Conservation (phyloP, 805 yeast genomes). For the Pichia sporocuriosa region DNA sequence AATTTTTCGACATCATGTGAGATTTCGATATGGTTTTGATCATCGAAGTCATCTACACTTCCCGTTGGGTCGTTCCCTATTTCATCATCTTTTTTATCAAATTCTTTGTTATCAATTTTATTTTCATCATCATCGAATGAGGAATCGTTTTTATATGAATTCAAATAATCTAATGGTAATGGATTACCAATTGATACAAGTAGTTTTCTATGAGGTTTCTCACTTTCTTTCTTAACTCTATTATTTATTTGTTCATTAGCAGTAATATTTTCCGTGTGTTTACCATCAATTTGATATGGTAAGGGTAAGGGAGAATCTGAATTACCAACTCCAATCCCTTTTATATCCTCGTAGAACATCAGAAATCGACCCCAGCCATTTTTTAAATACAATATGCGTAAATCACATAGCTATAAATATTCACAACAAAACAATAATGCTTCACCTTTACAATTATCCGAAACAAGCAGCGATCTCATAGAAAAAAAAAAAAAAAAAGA, state of each 20-base stretch:
- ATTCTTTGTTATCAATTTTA: too few relatives aligned
- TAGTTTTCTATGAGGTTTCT: constrained; percentile 4
- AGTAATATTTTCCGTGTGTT: neutral
- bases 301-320: constrained; percentile 7
- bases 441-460: too few relatives aligned
- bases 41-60: neutral
- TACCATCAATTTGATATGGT: constrained; percentile 2
- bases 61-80: neutral
- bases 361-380: too few relatives aligned
- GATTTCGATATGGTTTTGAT: neutral
- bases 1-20: neutral
- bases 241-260: neutral
- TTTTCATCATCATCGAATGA: neutral
- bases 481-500: too few relatives aligned
- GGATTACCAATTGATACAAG: constrained; percentile 20
- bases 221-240: neutral
- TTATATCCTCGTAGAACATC: too few relatives aligned
- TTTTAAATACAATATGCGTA: too few relatives aligned
- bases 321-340: neutral
- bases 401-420: too few relatives aligned
- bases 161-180: constrained; percentile 20
- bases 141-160: neutral
- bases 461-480: too few relatives aligned
- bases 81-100: neutral
- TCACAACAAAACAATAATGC: too few relatives aligned